Evolutionary conservation across 177 flowering plant genomes (phyloP), one percentile per base, ranked within the genome.

Genomic region (Vitis hybrid): DNA sequence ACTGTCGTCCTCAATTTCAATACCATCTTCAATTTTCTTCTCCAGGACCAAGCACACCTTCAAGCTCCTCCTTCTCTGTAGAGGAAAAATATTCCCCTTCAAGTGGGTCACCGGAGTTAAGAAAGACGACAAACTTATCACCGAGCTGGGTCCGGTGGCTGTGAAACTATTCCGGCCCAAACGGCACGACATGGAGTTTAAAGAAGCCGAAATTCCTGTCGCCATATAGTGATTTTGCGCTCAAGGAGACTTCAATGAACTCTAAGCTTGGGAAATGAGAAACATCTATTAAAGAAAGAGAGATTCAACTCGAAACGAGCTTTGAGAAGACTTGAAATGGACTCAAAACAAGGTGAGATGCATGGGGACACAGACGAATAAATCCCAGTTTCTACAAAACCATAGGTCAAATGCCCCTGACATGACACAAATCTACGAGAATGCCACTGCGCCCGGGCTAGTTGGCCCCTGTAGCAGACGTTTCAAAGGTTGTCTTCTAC

Each of bases 121-220:
- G 18, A 16, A 10, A 5, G n/a, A 58, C 8, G 1, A 50, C 50
- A 58, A 26, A 20, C 10, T 14, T 50, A 49, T 8, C 18, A 50
- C 34, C 10, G 73, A 22, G 48, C 15, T 61, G 65, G 72, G 59
- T 69, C 31, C 53, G 39, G 59, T 9, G 11, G 5, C 26, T n/a
- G 5, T 10, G 31, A 26, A 2, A 20, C 16, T 34, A 50, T 14
- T 55, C 7, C 11, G 50, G 26, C 59, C 59, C 9, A 55, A 45
- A 54, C 1, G 55, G 48, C 15, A 56, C 3, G 67, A 48, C 49
- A 48, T 29, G 39, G 61, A 2, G 10, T n/a, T 15, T 55, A 68
- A 71, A n/a, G 71, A 31, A 39, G 62, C 45, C 11, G 45, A 18
- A 59, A 26, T 59, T 26, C 39, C 39, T 10, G 62, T 29, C 45